Evolutionary conservation across 352 stramenopile genomes (phyloP), one percentile per base, ranked within the genome.

Genomic region (Globisporangium apiculatum): DNA sequence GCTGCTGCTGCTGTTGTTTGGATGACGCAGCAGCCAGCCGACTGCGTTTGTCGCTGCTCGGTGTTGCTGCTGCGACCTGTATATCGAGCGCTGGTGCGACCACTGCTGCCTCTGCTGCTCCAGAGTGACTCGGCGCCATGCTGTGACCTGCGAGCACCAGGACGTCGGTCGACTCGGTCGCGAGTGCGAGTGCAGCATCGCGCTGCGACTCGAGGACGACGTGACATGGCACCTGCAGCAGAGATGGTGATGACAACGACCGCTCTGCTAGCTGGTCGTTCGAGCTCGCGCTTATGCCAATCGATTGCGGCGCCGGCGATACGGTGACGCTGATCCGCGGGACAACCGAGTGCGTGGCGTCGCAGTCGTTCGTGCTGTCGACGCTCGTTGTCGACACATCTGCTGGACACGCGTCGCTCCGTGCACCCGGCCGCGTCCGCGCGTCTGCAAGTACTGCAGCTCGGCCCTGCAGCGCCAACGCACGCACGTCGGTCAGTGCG

Each of bases 261-360:
- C 24, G 24, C 24, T 31, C 24, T 31, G 24, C 24, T 31, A 31
- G 24, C 24, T 31, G 24, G 24, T 31, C 24, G 24, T 31, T 31
- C 24, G 24, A 31, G 24, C 24, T 31, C 24, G 24, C 24, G 24
- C 24, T 31, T 31, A 31, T 31, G 24, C 24, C 24, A 31, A 31
- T 3, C 24, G 24, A 31, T 31, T 31, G 24, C 24, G 2, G 24
- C 24, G 24, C 24, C 24, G 24, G 24, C 24, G 24, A 31, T 31
- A 60, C 55, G 1, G 37, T 49, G 47, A 60, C n/a, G 9, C 17
- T 35, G 48, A 60, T 49, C 12, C 46, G 55, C 18, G 55, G 55
- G n/a, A 60, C 42, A 6, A 40, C 38, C 10, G 37, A 24, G 12
- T 50, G 10, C 8, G 41, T 24, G n/a, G 53, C 12, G 8, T 48